Base-by-base conservation (phyloP, 495 filamentous ascomycete genomes). In the Penicillium desertorum region DNA sequence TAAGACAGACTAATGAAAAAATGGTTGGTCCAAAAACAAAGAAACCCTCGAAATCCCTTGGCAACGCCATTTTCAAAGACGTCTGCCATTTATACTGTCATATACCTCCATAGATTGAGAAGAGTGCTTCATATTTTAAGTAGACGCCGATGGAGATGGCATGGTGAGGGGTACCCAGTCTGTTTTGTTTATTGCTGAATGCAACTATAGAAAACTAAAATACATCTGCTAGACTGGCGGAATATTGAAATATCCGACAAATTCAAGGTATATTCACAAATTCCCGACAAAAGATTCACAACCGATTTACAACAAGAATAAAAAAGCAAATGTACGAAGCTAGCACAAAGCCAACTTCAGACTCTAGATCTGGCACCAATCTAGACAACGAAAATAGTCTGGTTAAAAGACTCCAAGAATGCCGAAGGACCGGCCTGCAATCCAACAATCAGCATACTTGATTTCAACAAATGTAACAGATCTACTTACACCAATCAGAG, bases 401-500 rank as follows among this genome's bases (percentile, higher is more conserved):
- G 42, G 17, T 70, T 64, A 17, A 66, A 27, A 36, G 56, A 50
- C 41, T 70, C 62, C 3, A 70, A 19, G 34, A 59, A 58, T 4
- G 67, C 58, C 0, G 17, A 52, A 4, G 56, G 34, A 12, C 59
- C 50, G 23, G 67, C 67, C 67, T 70, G 51, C 19, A 30, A 23
- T 17, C 12, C 1, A n/a, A 50, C 3, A n/a, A 12, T 51, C 10
- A 51, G 37, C 12, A 53, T 36, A 6, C 7, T 34, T 32, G 4
- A 29, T 36, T 10, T 27, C 12, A 11, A n/a, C 30, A 29, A 41
- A 14, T 11, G 14, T 22, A 4, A 5, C 2, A 36, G 34, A 39
- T 12, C n/a, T 17, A 69, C 73, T 71, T 66, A 76, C 73, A 12
- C 73, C 73, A 16, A 73, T 51, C n/a, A 74, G 54, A 8, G 70